Conservation (phyloP, 2,329 filamentous ascomycete genomes). For the Akanthomyces dipterigenus region DNA sequence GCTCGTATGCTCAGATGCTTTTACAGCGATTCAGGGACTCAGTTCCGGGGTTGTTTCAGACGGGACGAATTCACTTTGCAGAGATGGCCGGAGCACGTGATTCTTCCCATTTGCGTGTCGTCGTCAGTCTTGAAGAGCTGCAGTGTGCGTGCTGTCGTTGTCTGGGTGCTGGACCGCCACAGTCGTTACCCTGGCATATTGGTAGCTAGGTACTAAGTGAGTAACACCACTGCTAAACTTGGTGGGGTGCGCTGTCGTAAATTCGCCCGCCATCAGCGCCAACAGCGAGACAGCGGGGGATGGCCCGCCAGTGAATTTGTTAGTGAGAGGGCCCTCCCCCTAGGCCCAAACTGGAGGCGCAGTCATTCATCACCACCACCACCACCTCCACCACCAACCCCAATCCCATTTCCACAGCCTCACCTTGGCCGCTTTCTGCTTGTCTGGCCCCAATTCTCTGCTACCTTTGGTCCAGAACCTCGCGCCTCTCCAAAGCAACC, state of each 20-base stretch:
- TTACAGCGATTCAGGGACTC: neutral
- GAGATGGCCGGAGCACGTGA: neutral
- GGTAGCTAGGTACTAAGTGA: too few relatives aligned
- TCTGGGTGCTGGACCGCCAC: neutral
- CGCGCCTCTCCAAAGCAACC: neutral
- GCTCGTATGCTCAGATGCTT: neutral
- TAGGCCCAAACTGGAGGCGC: neutral
- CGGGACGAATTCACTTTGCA: neutral
- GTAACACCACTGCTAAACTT: neutral
- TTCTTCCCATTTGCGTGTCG: neutral
- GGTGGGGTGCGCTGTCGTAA: neutral
- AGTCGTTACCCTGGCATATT: too few relatives aligned
- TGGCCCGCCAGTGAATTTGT: neutral
- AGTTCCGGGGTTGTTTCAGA: neutral
- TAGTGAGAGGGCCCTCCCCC: neutral
- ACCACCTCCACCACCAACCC: constrained; percentile 13
- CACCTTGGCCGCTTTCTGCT: constrained; percentile 11
- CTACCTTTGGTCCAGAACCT: neutral
- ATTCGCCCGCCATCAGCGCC: neutral
- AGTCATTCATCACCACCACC: constrained; percentile 12
- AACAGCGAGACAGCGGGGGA: neutral
- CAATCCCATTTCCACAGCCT: constrained; percentile 18
- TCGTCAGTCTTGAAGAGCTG: neutral
- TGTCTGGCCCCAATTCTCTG: constrained; percentile 6
- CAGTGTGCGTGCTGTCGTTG: neutral